A percentile compares a stretch with the other conserved stretches of the same genome.
Conservation (phyloP, 1,284 basidiomycete species). For the Austropuccinia psidii region DNA sequence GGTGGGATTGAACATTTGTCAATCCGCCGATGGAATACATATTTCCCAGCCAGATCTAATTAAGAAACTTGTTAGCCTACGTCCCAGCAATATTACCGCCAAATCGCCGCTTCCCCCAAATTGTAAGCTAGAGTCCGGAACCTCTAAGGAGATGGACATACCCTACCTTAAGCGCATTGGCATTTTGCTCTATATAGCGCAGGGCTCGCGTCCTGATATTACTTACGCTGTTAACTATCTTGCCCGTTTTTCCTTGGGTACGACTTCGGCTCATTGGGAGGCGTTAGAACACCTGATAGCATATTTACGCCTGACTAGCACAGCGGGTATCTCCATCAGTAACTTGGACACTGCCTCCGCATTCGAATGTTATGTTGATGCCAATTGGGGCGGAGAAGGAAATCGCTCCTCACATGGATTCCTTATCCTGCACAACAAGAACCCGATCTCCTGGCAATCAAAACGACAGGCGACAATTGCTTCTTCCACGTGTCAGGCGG, state of each 20-base stretch:
- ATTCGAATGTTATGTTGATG: too few relatives aligned
- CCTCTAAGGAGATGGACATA: background rate
- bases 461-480: too few relatives aligned
- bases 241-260: background rate
- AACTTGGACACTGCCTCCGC: too few relatives aligned
- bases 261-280: background rate
- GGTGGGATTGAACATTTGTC: background rate
- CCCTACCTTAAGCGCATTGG: background rate
- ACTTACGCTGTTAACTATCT: background rate
- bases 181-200: background rate
- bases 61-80: too few relatives aligned
- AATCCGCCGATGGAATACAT: background rate
- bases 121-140: background rate
- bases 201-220: background rate
- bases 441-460: too few relatives aligned
- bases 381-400: too few relatives aligned
- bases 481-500: too few relatives aligned
- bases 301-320: background rate
- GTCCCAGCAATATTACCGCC: too few relatives aligned
- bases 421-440: too few relatives aligned
- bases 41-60: background rate
- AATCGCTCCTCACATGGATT: too few relatives aligned
- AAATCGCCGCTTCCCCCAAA: background rate
- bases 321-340: too few relatives aligned
- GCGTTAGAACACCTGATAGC: background rate